Conservation (phyloP, 1,284 basidiomycete genomes). For the Puccinia hordei region DNA sequence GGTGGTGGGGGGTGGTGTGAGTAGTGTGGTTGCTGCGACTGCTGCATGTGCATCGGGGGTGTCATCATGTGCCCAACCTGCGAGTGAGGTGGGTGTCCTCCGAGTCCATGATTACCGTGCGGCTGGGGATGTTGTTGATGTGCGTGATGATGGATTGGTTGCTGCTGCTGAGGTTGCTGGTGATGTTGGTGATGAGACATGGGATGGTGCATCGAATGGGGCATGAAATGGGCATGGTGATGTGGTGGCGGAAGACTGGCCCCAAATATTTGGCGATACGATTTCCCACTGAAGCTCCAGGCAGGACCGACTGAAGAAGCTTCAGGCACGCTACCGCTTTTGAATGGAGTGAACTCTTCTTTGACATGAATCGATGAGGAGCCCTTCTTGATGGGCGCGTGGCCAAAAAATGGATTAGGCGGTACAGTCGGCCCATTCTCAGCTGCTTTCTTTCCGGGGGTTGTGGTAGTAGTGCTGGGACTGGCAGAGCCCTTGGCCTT, state of each 20-base stretch:
- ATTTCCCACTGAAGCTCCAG: conserved; percentile 41
- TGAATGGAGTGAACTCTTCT: conserved; percentile 50
- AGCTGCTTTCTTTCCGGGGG: conserved; percentile 19
- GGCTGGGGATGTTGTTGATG: conserved; percentile 21
- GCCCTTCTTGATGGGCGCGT: conserved; percentile 41
- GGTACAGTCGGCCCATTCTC: conserved; percentile 12
- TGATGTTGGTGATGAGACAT: conserved; percentile 29
- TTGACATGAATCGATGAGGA: conserved; percentile 46
- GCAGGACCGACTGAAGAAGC: conserved; percentile 39
- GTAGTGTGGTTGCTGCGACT: conserved; percentile 34
- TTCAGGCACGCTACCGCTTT: conserved; percentile 38
- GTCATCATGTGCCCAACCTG: conserved; percentile 26
- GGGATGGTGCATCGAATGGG: conserved; percentile 29
- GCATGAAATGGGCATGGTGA: conserved; percentile 37
- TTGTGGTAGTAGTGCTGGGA: conserved; percentile 4
- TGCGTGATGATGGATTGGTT: conserved; percentile 30
- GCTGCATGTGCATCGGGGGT: conserved; percentile 28
- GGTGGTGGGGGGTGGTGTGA: conserved; percentile 19
- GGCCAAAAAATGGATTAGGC: conserved; percentile 45
- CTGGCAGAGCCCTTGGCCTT: conserved; percentile 6
- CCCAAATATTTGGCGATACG: conserved; percentile 43
- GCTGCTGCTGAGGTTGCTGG: conserved; percentile 13
- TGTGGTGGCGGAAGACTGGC: conserved; percentile 37
- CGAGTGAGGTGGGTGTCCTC: conserved; percentile 31
- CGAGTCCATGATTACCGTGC: conserved; percentile 20